These are phyloP conservation scores for Zychaea mexicana DNA, from an alignment of 371 early-diverging fungal species.

Conservation along the genomic window DNA sequence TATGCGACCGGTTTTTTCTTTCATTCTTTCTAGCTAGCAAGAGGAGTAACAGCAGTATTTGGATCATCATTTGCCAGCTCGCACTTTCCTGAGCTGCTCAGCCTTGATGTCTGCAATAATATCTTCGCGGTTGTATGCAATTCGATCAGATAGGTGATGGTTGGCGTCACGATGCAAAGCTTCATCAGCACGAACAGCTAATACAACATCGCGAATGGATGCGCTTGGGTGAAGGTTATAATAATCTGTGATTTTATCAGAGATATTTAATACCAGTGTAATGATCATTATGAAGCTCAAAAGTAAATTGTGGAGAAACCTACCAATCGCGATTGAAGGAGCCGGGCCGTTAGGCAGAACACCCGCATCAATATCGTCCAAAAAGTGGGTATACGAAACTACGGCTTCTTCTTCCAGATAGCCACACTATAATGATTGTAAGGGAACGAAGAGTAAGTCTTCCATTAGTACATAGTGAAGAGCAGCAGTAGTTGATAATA, in stretches of 20 bases:
- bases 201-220: conserved; percentile 88
- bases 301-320: background rate
- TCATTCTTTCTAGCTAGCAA: too few species aligned
- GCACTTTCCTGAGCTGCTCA: background rate
- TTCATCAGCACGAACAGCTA: conserved; percentile 96
- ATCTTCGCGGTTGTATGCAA: conserved; percentile 12
- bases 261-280: background rate
- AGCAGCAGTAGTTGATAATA: background rate
- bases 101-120: conserved; percentile 10
- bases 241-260: conserved; percentile 65
- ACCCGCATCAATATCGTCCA: conserved; percentile 88
- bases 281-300: background rate
- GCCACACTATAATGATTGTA: too few species aligned
- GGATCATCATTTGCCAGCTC: too few species aligned
- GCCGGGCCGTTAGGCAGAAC: conserved; percentile 68
- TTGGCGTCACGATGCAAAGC: conserved; percentile 95
- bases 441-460: background rate
- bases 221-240: conserved; percentile 87
- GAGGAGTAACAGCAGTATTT: too few species aligned
- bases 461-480: too few species aligned
- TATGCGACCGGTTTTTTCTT: too few species aligned
- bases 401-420: conserved; percentile 89
- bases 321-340: conserved; percentile 74
- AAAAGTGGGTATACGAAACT: conserved; percentile 88
- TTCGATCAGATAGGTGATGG: conserved; percentile 81